Conservation (phyloP, 148 eudicot genomes). For the Silene uniflora region DNA sequence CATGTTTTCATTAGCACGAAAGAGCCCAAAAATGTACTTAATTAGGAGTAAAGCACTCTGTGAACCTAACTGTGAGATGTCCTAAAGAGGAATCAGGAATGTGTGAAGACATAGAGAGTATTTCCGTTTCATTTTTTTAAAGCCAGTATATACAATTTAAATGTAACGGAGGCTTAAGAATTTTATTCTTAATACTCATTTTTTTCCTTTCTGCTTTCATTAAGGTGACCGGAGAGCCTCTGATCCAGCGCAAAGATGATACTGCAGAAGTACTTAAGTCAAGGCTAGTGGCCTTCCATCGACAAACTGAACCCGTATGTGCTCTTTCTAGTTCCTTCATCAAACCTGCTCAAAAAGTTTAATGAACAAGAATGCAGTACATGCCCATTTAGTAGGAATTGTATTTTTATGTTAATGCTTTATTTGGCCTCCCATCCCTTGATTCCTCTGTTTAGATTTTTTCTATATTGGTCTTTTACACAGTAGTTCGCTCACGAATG, state of each 20-base stretch:
- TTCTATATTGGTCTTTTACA: too few species aligned
- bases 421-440: background rate
- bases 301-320: slow-evolving; percentile 69
- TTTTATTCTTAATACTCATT: background rate
- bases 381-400: background rate
- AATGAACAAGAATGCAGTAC: background rate
- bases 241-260: slow-evolving; percentile 95
- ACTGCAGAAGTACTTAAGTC: slow-evolving; percentile 87
- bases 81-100: too few species aligned
- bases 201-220: slow-evolving; percentile 4
- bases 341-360: background rate
- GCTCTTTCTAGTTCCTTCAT: background rate
- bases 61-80: too few species aligned
- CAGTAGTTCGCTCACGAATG: too few species aligned
- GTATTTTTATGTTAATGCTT: background rate
- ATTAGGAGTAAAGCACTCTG: too few species aligned
- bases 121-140: too few species aligned
- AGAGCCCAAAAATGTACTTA: too few species aligned
- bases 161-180: too few species aligned
- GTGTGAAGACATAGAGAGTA: too few species aligned
- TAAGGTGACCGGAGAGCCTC: slow-evolving; percentile 89
- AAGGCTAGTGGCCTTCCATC: slow-evolving; percentile 75
- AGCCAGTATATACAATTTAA: too few species aligned
- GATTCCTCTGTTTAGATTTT: background rate
- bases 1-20: too few species aligned